A percentile compares a stretch with the other conserved stretches of the same genome.
Evolutionary conservation across 495 filamentous ascomycete species (phyloP).

Genomic region (Aspergillus asperescens): DNA sequence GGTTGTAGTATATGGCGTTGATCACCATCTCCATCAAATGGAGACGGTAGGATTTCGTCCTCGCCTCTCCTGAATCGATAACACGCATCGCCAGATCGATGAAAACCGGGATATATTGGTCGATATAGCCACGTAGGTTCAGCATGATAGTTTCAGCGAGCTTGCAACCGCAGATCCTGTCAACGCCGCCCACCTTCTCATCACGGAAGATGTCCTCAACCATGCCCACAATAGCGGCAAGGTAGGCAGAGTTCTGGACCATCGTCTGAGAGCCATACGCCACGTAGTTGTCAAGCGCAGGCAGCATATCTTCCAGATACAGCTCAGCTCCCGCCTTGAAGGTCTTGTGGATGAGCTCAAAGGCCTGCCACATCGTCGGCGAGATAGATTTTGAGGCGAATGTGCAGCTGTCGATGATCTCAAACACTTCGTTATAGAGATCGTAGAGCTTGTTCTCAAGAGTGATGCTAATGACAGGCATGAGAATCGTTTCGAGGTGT

Average conservation of each 20-base stretch:
- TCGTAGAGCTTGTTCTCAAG: constrained; percentile 97
- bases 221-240: constrained; percentile 84
- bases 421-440: constrained; percentile 95
- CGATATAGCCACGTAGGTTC: constrained; percentile 84
- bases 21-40: constrained; percentile 99
- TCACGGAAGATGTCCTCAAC: constrained; percentile 69
- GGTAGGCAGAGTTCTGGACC: constrained; percentile 75
- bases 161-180: constrained; percentile 98
- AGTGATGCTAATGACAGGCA: constrained; percentile 94
- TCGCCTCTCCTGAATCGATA: constrained; percentile 64
- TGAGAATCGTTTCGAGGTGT: constrained; percentile 89
- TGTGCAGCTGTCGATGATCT: constrained; percentile 99
- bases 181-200: constrained; percentile 86
- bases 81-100: constrained; percentile 82
- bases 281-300: constrained; percentile 94
- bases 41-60: constrained; percentile 80
- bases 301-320: constrained; percentile 98
- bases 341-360: constrained; percentile 90
- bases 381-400: constrained; percentile 95
- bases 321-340: constrained; percentile 96
- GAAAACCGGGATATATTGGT: constrained; percentile 81
- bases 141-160: constrained; percentile 96
- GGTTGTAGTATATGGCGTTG: constrained; percentile 97
- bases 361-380: constrained; percentile 95
- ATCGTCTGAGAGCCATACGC: constrained; percentile 79